phyloP scores from a whole-genome alignment of 2,329 filamentous ascomycete species.

The Hypoxylon sp. region DNA sequence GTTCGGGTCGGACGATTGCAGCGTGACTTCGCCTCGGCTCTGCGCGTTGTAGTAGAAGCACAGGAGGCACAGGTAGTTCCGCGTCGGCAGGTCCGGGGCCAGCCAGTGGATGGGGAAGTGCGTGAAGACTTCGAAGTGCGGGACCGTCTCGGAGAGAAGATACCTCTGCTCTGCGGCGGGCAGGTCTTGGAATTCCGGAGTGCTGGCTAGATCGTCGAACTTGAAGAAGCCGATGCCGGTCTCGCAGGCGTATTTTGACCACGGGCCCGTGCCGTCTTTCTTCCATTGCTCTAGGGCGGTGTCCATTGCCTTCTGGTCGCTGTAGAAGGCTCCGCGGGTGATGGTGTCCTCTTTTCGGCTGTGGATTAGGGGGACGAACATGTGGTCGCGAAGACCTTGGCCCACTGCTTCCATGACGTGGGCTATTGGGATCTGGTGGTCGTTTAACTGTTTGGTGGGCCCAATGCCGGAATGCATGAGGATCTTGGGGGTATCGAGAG shows the following conservation, averaged over 20 bases:
- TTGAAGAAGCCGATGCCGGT: slow-evolving; percentile 55
- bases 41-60: slow-evolving; percentile 63
- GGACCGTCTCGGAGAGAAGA: slow-evolving; percentile 60
- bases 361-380: slow-evolving; percentile 50
- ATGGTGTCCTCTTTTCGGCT: slow-evolving; percentile 52
- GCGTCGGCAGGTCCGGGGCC: slow-evolving; percentile 49
- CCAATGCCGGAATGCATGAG: slow-evolving; percentile 57
- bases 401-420: slow-evolving; percentile 50
- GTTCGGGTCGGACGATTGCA: slow-evolving; percentile 60
- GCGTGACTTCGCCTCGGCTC: slow-evolving; percentile 57
- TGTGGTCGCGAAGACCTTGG: slow-evolving; percentile 52
- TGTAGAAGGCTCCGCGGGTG: slow-evolving; percentile 56
- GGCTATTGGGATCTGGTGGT: slow-evolving; percentile 48
- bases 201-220: slow-evolving; percentile 50
- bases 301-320: slow-evolving; percentile 52
- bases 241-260: slow-evolving; percentile 51
- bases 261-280: slow-evolving; percentile 51
- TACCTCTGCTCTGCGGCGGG: slow-evolving; percentile 54
- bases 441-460: slow-evolving; percentile 45
- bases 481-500: slow-evolving; percentile 53
- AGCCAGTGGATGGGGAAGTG: slow-evolving; percentile 55
- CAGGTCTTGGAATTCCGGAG: slow-evolving; percentile 60
- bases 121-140: slow-evolving; percentile 63
- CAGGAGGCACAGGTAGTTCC: slow-evolving; percentile 54
- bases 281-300: slow-evolving; percentile 57